Evolutionary conservation across 805 yeast species (phyloP), one percentile per base, ranked within the genome.

Genomic region (Lachancea dasiensis): DNA sequence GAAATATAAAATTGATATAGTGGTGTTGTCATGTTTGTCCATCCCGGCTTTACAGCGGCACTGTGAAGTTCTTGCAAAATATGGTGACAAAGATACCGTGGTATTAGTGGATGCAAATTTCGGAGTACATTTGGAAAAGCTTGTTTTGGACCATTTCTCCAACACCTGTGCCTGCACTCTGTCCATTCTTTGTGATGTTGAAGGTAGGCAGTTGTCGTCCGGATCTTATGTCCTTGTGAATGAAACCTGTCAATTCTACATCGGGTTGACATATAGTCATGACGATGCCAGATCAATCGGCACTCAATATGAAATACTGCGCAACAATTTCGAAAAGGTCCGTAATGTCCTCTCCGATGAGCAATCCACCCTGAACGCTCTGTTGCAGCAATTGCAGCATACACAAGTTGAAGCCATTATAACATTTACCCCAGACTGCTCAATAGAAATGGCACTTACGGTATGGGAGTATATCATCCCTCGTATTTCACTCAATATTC

Each of bases 191-290:
- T 50, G 56, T 34, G 61, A 57, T 29, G 47, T 51, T 1, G 64
- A 59, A 34, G 52, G 57, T 27, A 49, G 63, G 25, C 56, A 54
- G 36, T 36, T 59, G 22, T 56, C 62, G 5, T 40, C 52, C 2
- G 62, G 61, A 3, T 58, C 63, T 2, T 59, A 53, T 41, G 53
- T 54, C 5, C 40, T 59, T 38, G 51, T 57, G 2, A 56, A 50
- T 32, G 58, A 57, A 28, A 43, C 47, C 19, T 44, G 47, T 26
- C 45, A 54, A 26, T 46, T 56, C 5, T 44, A 46, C 24, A 42
- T 57, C 26, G 64, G 64, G 1, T 14, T 48, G 3, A 47, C 57
- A 9, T 57, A 55, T 34, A 38, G 45, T 14, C 3, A 28, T 13
- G 27, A 43, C 4, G 31, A 22, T 11, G 14, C 9, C 23, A 32